Evolutionary conservation across 768 basidiomycete genomes (phyloP).

Genomic region (Paxillus involutus): DNA sequence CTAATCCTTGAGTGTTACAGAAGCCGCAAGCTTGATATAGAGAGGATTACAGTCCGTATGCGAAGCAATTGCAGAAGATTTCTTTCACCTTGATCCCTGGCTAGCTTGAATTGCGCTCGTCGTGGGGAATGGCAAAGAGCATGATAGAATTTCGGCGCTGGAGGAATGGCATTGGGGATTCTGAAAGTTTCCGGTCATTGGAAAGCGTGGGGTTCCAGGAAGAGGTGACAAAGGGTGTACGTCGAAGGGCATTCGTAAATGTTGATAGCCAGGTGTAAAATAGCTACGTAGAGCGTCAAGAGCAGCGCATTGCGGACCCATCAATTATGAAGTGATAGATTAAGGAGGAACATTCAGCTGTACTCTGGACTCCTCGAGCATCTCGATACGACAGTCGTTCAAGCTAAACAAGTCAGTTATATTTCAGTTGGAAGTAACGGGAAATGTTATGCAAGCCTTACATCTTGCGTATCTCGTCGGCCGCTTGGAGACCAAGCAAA

Average conservation of each 20-base stretch:
- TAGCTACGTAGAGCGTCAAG: too few species aligned
- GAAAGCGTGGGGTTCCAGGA: constrained; percentile 43
- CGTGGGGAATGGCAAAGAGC: constrained; percentile 37
- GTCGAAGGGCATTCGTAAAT: constrained; percentile 19
- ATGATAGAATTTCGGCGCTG: constrained; percentile 34
- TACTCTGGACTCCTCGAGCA: constrained; percentile 56
- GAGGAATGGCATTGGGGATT: constrained; percentile 38
- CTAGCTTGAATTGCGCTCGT: constrained; percentile 44
- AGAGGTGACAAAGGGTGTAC: constrained; percentile 48
- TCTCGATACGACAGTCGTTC: constrained; percentile 63
- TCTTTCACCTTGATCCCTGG: constrained; percentile 56
- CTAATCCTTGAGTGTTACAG: too few species aligned
- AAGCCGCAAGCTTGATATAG: too few species aligned
- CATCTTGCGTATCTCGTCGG: constrained; percentile 61
- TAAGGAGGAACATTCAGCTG: constrained; percentile 32
- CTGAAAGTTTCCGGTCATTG: constrained; percentile 41
- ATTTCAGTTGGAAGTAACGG: neutral
- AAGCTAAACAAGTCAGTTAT: constrained; percentile 38
- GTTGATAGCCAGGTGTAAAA: neutral
- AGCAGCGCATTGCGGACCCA: neutral
- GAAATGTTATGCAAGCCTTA: constrained; percentile 24
- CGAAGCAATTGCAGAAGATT: constrained; percentile 12
- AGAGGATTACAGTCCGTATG: too few species aligned
- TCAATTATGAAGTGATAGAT: constrained; percentile 9
- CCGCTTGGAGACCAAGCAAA: constrained; percentile 59